Percentiles rank a stretch among this genome's conserved stretches.
Evolutionary conservation across 148 eudicot genomes (phyloP).

Genomic region (Fagopyrum tataricum): DNA sequence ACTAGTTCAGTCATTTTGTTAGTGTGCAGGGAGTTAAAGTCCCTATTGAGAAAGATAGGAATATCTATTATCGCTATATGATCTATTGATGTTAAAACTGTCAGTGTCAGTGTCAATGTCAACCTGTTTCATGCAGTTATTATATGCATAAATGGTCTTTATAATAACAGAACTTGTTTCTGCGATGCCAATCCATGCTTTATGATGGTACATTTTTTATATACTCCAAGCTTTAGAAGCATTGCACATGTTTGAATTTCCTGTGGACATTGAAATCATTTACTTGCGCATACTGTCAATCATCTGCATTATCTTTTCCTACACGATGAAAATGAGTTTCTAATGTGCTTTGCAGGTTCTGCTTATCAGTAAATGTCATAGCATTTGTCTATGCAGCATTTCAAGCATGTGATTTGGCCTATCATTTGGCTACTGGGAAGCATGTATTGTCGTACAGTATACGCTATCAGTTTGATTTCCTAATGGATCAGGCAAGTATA

Average conservation of each 20-base stretch:
- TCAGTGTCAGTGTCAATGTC: neutral
- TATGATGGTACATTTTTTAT: neutral
- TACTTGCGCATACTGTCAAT: neutral
- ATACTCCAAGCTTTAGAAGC: neutral
- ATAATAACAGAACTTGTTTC: neutral
- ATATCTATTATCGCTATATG: neutral
- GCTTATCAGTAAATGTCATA: conserved; percentile 58
- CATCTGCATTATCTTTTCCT: conserved; percentile 2
- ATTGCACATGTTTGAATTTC: neutral
- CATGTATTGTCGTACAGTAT: conserved; percentile 38
- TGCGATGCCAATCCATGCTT: neutral
- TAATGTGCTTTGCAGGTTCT: conserved; percentile 49
- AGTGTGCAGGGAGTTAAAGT: neutral
- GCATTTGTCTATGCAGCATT: conserved; percentile 70
- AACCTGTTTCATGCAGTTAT: neutral
- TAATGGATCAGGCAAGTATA: conserved; percentile 84
- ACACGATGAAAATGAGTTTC: neutral
- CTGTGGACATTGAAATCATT: neutral
- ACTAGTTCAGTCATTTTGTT: neutral
- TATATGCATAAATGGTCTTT: neutral
- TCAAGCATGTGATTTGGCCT: conserved; percentile 58
- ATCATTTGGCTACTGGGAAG: conserved; percentile 45
- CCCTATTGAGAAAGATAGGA: neutral
- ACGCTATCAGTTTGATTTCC: conserved; percentile 63
- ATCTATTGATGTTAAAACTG: neutral